Percentiles rank a stretch among this genome's conserved stretches.
Conservation (phyloP, 768 basidiomycete genomes). For the Kondoa subrosea region DNA sequence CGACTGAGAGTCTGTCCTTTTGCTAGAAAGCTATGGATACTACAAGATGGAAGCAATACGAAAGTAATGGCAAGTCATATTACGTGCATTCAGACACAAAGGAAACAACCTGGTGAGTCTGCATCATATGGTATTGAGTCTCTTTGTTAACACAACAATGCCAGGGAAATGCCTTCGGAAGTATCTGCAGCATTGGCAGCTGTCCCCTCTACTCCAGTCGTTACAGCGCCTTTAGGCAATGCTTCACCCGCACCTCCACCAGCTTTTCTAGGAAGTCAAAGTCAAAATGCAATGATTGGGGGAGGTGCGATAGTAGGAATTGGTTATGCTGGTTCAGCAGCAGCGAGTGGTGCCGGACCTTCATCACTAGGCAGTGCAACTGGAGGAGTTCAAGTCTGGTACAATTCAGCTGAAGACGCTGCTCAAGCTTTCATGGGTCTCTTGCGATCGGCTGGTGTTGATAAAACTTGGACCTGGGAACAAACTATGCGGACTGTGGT, state of each 20-base stretch:
- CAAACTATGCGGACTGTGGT: conserved; percentile 95
- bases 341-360: conserved; percentile 11
- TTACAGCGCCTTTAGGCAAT: too few species aligned
- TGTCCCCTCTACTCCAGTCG: neutral
- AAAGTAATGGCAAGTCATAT: conserved; percentile 44
- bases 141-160: conserved; percentile 36
- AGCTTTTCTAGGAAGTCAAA: neutral
- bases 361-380: conserved; percentile 36
- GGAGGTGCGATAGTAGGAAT: conserved; percentile 20
- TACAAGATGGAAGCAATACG: conserved; percentile 94
- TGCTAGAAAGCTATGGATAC: conserved; percentile 62
- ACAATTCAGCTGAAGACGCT: conserved; percentile 68
- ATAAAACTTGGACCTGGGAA: conserved; percentile 92
- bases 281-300: conserved; percentile 17
- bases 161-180: conserved; percentile 32
- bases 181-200: conserved; percentile 28
- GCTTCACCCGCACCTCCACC: neutral
- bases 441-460: conserved; percentile 72
- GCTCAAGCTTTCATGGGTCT: conserved; percentile 88
- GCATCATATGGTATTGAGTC: conserved; percentile 65
- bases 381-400: conserved; percentile 32
- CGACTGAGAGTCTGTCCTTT: neutral
- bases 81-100: conserved; percentile 57
- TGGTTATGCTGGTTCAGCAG: conserved; percentile 15
- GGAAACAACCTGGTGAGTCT: conserved; percentile 66